Evolutionary conservation across 1,284 basidiomycete genomes (phyloP).

Genomic region (Ganoderma sinense): DNA sequence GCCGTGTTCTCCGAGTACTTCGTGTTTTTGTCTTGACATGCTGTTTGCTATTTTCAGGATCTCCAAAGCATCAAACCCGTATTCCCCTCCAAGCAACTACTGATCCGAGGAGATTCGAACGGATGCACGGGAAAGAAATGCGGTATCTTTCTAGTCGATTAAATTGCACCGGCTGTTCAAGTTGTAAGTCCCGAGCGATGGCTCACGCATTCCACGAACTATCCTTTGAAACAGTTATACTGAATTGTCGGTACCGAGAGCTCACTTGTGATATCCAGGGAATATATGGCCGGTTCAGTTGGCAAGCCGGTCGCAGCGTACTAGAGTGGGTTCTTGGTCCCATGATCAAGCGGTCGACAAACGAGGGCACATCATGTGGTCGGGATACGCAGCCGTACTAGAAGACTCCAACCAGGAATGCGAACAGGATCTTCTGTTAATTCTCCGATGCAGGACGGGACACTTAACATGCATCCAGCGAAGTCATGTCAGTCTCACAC

Average conservation of each 20-base stretch:
- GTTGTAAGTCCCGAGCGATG: too few species aligned
- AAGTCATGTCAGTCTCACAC: background rate
- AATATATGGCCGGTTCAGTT: background rate
- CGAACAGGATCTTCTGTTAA: background rate
- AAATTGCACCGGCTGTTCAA: too few species aligned
- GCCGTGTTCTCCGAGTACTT: background rate
- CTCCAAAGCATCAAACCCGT: too few species aligned
- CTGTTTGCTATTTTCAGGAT: too few species aligned
- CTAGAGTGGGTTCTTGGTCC: background rate
- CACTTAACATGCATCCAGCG: background rate
- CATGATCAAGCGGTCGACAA: slow-evolving; percentile 1
- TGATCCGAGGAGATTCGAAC: too few species aligned
- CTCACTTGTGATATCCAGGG: background rate
- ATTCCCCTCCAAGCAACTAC: too few species aligned
- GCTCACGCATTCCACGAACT: too few species aligned
- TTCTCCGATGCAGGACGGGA: background rate
- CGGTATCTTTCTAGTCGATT: too few species aligned
- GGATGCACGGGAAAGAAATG: too few species aligned
- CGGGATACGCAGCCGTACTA: background rate
- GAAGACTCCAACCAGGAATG: background rate
- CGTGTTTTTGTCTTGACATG: background rate
- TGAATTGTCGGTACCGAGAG: background rate
- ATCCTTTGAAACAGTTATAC: too few species aligned
- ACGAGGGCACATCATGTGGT: background rate
- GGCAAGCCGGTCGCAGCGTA: background rate